phyloP scores from a whole-genome alignment of 1,284 basidiomycete genomes.

The Rhodotorula sp. region DNA sequence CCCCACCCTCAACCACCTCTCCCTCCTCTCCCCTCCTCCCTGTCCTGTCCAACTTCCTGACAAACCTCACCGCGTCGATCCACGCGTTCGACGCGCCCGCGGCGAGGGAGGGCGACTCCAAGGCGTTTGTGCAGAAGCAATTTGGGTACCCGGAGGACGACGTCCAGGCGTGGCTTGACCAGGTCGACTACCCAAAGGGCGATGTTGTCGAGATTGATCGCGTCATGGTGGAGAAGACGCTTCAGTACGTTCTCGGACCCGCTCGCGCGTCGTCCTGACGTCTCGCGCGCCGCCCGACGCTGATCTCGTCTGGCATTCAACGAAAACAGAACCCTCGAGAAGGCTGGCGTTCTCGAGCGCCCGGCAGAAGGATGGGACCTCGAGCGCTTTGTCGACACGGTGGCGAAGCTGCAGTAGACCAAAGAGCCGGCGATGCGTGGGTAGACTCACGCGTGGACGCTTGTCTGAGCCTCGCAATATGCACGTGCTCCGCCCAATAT shows the following conservation, averaged over 20 bases:
- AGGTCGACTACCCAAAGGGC: constrained; percentile 44
- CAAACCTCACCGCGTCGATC: constrained; percentile 65
- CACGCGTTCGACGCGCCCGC: constrained; percentile 64
- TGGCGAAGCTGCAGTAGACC: constrained; percentile 53
- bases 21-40: constrained; percentile 54
- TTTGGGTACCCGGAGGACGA: constrained; percentile 82
- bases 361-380: constrained; percentile 64
- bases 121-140: constrained; percentile 71
- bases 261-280: neutral
- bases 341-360: constrained; percentile 70
- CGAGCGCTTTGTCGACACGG: constrained; percentile 63
- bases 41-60: constrained; percentile 64
- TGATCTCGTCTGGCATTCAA: neutral
- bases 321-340: constrained; percentile 62
- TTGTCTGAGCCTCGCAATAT: no score
- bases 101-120: constrained; percentile 61
- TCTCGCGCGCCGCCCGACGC: neutral
- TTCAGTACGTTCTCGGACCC: constrained; percentile 20
- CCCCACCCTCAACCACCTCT: constrained; percentile 58
- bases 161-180: constrained; percentile 60
- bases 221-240: constrained; percentile 35
- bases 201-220: constrained; percentile 55
- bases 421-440: no score
- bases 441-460: no score
- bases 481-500: no score